phyloP scores from a whole-genome alignment of 1,284 basidiomycete genomes.

The Schizophyllum amplum region DNA sequence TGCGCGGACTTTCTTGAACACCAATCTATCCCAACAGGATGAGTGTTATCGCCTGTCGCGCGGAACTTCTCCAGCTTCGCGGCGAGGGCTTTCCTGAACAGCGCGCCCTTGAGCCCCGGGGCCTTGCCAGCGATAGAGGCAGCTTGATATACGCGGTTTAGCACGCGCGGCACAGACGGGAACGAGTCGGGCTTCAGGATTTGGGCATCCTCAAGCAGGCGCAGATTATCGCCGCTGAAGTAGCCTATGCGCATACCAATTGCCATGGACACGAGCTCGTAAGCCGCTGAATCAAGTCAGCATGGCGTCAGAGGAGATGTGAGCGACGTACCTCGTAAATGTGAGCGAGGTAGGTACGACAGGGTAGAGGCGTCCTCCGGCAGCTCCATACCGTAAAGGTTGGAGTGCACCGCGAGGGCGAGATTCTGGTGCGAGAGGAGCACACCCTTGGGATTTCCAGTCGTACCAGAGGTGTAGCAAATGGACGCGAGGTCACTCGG shows the following conservation, averaged over 20 bases:
- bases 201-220: conserved; percentile 85
- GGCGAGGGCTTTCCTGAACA: conserved; percentile 78
- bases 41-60: conserved; percentile 63
- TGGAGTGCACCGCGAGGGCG: conserved; percentile 55
- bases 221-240: conserved; percentile 85
- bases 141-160: conserved; percentile 78
- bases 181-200: conserved; percentile 59
- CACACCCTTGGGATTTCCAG: conserved; percentile 68
- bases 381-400: conserved; percentile 48
- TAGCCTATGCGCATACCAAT: conserved; percentile 77
- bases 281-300: conserved; percentile 48
- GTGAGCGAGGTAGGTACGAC: conserved; percentile 82
- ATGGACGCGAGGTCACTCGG: conserved; percentile 66
- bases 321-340: conserved; percentile 76
- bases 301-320: too few species aligned
- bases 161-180: conserved; percentile 13
- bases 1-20: conserved; percentile 89
- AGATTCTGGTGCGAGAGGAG: conserved; percentile 76
- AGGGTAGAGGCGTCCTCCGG: conserved; percentile 41
- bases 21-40: conserved; percentile 86
- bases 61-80: conserved; percentile 75
- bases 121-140: conserved; percentile 73
- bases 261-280: conserved; percentile 47
- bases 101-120: conserved; percentile 79
- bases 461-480: conserved; percentile 86